phyloP scores from a whole-genome alignment of 345 rosid genomes.

The Linum usitatissimum region DNA sequence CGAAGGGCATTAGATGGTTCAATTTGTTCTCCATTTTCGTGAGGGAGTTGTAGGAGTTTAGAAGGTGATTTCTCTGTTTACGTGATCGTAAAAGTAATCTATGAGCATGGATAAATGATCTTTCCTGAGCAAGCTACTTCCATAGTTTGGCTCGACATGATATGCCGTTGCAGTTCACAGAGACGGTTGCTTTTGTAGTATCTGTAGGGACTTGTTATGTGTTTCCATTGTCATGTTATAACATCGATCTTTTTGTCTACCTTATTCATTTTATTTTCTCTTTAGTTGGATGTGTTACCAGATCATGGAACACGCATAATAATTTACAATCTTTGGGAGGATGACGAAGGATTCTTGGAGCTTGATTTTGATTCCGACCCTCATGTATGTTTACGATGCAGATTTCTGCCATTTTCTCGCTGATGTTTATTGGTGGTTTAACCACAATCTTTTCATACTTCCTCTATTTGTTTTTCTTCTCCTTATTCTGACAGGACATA shows the following conservation, averaged over 20 bases:
- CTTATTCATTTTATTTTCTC: conserved; percentile 9
- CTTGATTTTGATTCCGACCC: conserved; percentile 77
- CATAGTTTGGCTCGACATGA: neutral
- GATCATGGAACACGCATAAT: conserved; percentile 75
- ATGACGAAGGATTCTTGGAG: conserved; percentile 72
- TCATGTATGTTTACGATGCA: conserved; percentile 35
- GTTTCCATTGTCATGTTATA: neutral
- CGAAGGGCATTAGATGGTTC: neutral
- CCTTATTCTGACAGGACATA: conserved; percentile 54
- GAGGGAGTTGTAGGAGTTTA: neutral
- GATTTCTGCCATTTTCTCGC: conserved; percentile 5
- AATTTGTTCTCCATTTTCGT: neutral
- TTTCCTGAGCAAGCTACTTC: neutral
- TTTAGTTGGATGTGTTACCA: conserved; percentile 62
- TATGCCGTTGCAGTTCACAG: neutral
- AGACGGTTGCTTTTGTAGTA: neutral
- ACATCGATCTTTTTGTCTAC: neutral
- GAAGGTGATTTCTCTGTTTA: neutral
- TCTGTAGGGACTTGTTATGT: neutral
- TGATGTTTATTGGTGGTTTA: neutral
- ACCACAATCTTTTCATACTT: neutral
- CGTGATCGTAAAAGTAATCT: neutral
- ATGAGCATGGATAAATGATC: neutral
- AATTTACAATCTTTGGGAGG: conserved; percentile 92
- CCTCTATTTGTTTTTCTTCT: neutral